Conservation (phyloP, 331 rosid genomes). For the Prunus yedoensis region DNA sequence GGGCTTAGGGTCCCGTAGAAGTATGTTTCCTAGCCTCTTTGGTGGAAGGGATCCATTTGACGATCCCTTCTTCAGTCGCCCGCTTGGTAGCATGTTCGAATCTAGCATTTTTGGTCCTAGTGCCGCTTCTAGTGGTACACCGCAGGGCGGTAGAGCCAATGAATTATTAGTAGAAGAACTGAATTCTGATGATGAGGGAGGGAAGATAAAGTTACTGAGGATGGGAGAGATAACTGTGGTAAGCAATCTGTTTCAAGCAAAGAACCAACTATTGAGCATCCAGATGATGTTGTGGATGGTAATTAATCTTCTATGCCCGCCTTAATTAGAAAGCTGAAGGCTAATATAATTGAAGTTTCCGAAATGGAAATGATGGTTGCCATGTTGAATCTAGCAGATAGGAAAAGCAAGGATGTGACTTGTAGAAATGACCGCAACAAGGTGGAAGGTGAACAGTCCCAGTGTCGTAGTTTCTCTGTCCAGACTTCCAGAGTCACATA, state of each 20-base stretch:
- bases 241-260: conserved; percentile 31
- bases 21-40: conserved; percentile 50
- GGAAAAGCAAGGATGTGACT: conserved; percentile 28
- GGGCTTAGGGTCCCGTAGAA: conserved; percentile 44
- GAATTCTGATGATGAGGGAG: conserved; percentile 51
- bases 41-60: conserved; percentile 76
- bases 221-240: conserved; percentile 21
- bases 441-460: conserved; percentile 26
- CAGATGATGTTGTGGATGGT: conserved; percentile 56
- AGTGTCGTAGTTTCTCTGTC: conserved; percentile 27
- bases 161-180: conserved; percentile 70
- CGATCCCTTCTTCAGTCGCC: conserved; percentile 72
- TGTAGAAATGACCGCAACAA: conserved; percentile 30
- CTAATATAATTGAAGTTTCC: neutral
- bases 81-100: conserved; percentile 40
- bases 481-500: conserved; percentile 70
- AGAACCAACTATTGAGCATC: conserved; percentile 79
- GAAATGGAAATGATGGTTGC: conserved; percentile 1
- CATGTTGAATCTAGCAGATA: conserved; percentile 28
- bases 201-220: conserved; percentile 25
- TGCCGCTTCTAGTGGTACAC: conserved; percentile 25
- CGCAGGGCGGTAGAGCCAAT: conserved; percentile 33
- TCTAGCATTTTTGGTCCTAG: conserved; percentile 33
- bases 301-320: neutral
- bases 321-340: neutral